phyloP scores from a whole-genome alignment of 768 basidiomycete genomes.

The Trametes sanguinea region DNA sequence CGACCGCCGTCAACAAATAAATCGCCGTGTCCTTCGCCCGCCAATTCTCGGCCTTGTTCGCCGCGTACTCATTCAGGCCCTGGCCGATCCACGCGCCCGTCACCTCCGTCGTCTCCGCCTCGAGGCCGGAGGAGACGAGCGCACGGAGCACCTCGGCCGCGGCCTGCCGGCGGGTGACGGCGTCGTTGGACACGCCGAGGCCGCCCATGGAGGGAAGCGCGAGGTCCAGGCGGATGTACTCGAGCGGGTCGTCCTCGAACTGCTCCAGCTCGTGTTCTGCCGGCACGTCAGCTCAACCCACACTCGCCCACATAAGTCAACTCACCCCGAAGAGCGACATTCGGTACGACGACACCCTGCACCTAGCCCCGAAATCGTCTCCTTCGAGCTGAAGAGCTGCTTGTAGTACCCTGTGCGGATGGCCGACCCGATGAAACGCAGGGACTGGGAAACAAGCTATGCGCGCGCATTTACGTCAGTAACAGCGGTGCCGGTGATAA shows the following conservation, averaged over 20 bases:
- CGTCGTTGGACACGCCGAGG: constrained; percentile 56
- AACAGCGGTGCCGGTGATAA: neutral
- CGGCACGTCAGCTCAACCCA: neutral
- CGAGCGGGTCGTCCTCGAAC: constrained; percentile 96
- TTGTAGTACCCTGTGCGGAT: constrained; percentile 88
- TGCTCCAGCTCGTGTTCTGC: constrained; percentile 87
- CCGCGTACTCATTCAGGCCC: constrained; percentile 67
- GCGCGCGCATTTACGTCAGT: neutral
- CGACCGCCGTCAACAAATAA: constrained; percentile 91
- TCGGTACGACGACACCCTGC: constrained; percentile 92
- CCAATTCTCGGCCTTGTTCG: constrained; percentile 69
- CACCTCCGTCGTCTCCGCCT: constrained; percentile 84
- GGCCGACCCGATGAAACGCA: constrained; percentile 89
- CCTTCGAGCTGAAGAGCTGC: constrained; percentile 75
- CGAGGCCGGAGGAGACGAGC: constrained; percentile 77
- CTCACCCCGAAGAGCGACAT: constrained; percentile 72
- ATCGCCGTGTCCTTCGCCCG: constrained; percentile 92
- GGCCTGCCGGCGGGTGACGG: constrained; percentile 85
- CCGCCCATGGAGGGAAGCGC: constrained; percentile 55
- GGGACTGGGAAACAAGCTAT: constrained; percentile 88
- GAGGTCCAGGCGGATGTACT: constrained; percentile 88
- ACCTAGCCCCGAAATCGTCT: constrained; percentile 82
- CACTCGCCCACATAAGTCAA: constrained; percentile 10
- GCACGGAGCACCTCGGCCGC: constrained; percentile 96
- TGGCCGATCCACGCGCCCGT: constrained; percentile 81